Conservation (phyloP, 2,329 filamentous ascomycete genomes). For the Didymella lethalis region DNA sequence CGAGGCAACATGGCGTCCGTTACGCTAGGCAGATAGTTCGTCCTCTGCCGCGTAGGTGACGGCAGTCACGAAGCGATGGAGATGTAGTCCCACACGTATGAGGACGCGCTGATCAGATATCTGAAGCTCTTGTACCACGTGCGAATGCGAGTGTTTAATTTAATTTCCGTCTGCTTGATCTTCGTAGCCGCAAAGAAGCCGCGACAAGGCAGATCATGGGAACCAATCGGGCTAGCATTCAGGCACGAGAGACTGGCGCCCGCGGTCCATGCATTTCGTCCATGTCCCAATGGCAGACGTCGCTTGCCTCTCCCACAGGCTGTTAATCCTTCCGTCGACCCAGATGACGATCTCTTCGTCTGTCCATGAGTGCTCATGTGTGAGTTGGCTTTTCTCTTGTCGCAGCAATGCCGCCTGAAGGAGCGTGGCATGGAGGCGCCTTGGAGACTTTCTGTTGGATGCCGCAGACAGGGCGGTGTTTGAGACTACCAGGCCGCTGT, state of each 20-base stretch:
- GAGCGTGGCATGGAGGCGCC: conserved; percentile 22
- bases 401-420: conserved; percentile 12
- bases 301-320: conserved; percentile 21
- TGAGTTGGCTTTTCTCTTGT: conserved; percentile 40
- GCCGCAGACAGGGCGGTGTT: conserved; percentile 19
- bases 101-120: conserved; percentile 11
- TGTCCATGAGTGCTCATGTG: conserved; percentile 46
- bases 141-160: conserved; percentile 12
- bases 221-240: conserved; percentile 36
- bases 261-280: conserved; percentile 29
- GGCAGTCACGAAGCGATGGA: conserved; percentile 6
- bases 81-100: conserved; percentile 1
- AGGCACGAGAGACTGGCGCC: conserved; percentile 31
- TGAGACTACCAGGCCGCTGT: conserved; percentile 27
- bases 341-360: conserved; percentile 45
- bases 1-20: conserved; percentile 15
- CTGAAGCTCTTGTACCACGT: conserved; percentile 22
- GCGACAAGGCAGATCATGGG: conserved; percentile 35
- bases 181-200: conserved; percentile 29
- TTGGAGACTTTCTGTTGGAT: conserved; percentile 28
- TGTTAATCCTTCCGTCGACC: conserved; percentile 21
- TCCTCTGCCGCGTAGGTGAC: conserved; percentile 6
- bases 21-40: conserved; percentile 17
- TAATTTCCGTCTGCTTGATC: conserved; percentile 32
- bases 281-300: conserved; percentile 28